phyloP scores from a whole-genome alignment of 2,329 filamentous ascomycete genomes.

The Microthyrium microscopicum region DNA sequence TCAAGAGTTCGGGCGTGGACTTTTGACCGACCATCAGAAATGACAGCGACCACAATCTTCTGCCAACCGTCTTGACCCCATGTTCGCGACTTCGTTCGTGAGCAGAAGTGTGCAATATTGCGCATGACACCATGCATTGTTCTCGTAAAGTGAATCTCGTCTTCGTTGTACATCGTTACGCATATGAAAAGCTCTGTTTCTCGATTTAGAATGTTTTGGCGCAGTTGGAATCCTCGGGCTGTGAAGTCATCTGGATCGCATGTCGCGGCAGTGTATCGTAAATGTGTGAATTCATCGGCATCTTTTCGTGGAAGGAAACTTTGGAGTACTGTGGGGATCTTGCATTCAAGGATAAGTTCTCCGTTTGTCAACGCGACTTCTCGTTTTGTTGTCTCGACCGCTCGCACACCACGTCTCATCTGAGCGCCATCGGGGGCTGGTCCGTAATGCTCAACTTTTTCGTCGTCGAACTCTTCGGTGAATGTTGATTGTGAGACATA shows the following conservation, averaged over 20 bases:
- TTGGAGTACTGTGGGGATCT: slow-evolving; percentile 96
- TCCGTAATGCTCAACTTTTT: slow-evolving; percentile 47
- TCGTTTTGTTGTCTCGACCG: slow-evolving; percentile 78
- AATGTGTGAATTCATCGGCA: slow-evolving; percentile 93
- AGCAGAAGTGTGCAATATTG: slow-evolving; percentile 94
- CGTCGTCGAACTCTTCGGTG: slow-evolving; percentile 38
- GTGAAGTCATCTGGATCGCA: slow-evolving; percentile 94
- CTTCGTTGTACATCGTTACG: slow-evolving; percentile 98
- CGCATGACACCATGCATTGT: slow-evolving; percentile 99
- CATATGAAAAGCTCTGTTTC: slow-evolving; percentile 96
- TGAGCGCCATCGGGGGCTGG: slow-evolving; percentile 78
- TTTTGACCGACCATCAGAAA: slow-evolving; percentile 84
- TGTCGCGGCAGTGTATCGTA: slow-evolving; percentile 97
- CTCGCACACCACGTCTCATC: slow-evolving; percentile 68
- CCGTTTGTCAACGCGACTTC: slow-evolving; percentile 95
- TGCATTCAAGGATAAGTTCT: slow-evolving; percentile 93
- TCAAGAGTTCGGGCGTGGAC: slow-evolving; percentile 89
- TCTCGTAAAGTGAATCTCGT: slow-evolving; percentile 88
- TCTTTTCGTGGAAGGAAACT: slow-evolving; percentile 88
- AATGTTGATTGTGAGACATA: slow-evolving; percentile 45
- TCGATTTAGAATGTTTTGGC: slow-evolving; percentile 72
- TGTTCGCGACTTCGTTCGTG: slow-evolving; percentile 74
- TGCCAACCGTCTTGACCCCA: slow-evolving; percentile 98
- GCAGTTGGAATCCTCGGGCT: slow-evolving; percentile 72
- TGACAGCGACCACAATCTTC: slow-evolving; percentile 96